Evolutionary conservation across 2,329 filamentous ascomycete genomes (phyloP), one percentile per base, ranked within the genome.

Genomic region (Apiospora saccharicola): DNA sequence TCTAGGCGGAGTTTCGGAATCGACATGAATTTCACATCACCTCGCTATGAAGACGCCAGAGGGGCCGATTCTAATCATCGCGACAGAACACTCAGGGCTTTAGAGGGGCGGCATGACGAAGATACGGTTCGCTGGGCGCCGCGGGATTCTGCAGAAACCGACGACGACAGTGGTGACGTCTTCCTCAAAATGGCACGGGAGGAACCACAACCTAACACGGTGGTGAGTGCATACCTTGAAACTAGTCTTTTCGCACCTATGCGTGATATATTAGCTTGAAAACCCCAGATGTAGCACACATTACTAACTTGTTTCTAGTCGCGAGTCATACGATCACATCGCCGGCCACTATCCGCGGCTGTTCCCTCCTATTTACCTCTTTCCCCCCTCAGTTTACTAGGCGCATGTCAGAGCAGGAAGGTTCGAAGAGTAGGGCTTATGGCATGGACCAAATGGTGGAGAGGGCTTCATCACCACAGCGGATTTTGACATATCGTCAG

Each of bases 111-210:
- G 34, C 81, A 81, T 44, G 82, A 83, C 68, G 83, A 83, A 46
- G 76, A 76, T 24, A 67, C 57, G 34, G 41, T 64, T 68, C 76
- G 79, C 68, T 82, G 83, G 37, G 81, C 82, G 75, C 83, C 84
- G n/a, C 82, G 83, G 37, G 19, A 43, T n/a, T 44, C 69, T 16
- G 30, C 53, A 37, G 69, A 71, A 16, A 78, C 77, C 16, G 84
- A 87, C 69, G 89, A 90, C 71, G 89, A 90, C 74, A 88, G 85
- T 4, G 87, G 87, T 51, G 89, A 91, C 74, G 82, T 90, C 53
- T 91, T 90, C 74, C 84, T 91, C 73, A 86, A 84, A 71, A 90
- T 91, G 73, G 89, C 89, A 16, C 83, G 86, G 14, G 88, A 90
- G 72, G 88, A 90, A 74, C 75, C 47, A 44, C 44, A 41, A 30